phyloP scores from a whole-genome alignment of 2,329 filamentous ascomycete genomes.

The Achaetomium macrosporum region DNA sequence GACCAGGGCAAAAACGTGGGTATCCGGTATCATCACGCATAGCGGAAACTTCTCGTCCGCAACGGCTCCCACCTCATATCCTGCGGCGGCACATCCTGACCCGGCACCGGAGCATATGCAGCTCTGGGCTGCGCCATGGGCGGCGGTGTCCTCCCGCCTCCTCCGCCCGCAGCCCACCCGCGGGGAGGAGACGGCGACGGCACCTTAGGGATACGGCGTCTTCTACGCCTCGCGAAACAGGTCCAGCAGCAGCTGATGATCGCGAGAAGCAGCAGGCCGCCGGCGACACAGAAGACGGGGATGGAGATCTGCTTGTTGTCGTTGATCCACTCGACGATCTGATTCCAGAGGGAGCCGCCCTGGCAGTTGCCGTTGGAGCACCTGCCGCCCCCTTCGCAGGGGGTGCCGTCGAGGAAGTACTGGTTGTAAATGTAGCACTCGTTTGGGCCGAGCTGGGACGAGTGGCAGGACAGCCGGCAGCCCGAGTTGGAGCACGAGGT shows the following conservation, averaged over 20 bases:
- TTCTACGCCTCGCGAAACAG: slow-evolving; percentile 43
- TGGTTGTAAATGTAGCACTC: slow-evolving; percentile 74
- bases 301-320: slow-evolving; percentile 78
- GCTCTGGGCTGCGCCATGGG: slow-evolving; percentile 8
- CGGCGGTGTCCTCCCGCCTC: background rate
- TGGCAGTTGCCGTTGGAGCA: slow-evolving; percentile 75
- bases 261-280: slow-evolving; percentile 63
- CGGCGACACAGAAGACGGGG: slow-evolving; percentile 65
- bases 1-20: background rate
- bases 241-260: slow-evolving; percentile 62
- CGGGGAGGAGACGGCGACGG: background rate
- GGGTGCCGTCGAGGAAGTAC: slow-evolving; percentile 89
- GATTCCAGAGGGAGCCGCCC: slow-evolving; percentile 62
- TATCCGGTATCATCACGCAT: slow-evolving; percentile 13
- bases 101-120: slow-evolving; percentile 12
- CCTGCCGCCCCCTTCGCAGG: slow-evolving; percentile 71
- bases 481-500: slow-evolving; percentile 67
- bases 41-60: slow-evolving; percentile 20
- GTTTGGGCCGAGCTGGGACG: slow-evolving; percentile 58
- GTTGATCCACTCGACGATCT: slow-evolving; percentile 70
- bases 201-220: background rate
- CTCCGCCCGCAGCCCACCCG: background rate
- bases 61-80: slow-evolving; percentile 18
- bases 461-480: slow-evolving; percentile 72
- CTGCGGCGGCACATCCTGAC: background rate